Conservation (phyloP, 2,329 filamentous ascomycete genomes). For the Fusarium duplospermum region DNA sequence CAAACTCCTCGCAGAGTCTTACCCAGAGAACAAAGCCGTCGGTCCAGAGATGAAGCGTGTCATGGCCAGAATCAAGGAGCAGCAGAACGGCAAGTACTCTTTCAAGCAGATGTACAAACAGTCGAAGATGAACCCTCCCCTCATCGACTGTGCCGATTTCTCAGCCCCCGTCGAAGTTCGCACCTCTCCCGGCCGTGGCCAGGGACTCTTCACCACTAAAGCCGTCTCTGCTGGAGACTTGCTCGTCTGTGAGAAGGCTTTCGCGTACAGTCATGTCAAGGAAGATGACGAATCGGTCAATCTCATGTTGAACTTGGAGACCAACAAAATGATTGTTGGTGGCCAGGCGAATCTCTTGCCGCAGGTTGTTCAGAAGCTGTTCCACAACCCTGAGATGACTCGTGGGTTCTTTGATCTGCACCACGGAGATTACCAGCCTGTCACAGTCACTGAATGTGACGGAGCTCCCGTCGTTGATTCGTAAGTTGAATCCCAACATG, state of each 20-base stretch:
- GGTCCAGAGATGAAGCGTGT: conserved; percentile 46
- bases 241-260: conserved; percentile 68
- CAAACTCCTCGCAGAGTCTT: conserved; percentile 44
- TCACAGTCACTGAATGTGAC: conserved; percentile 43
- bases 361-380: conserved; percentile 58
- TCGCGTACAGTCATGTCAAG: conserved; percentile 52
- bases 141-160: conserved; percentile 62
- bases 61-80: conserved; percentile 51
- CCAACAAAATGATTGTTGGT: conserved; percentile 48
- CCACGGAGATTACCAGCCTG: conserved; percentile 52
- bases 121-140: conserved; percentile 50
- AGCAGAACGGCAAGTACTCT: conserved; percentile 53
- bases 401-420: conserved; percentile 47
- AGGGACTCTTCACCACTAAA: conserved; percentile 63
- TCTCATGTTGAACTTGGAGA: conserved; percentile 53
- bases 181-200: conserved; percentile 54
- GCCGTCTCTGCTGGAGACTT: conserved; percentile 62
- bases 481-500: conserved; percentile 45
- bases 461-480: conserved; percentile 57
- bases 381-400: conserved; percentile 48
- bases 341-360: conserved; percentile 55
- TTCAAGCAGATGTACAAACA: conserved; percentile 53
- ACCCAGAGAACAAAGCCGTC: conserved; percentile 50
- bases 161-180: conserved; percentile 55
- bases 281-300: conserved; percentile 16